Conservation (phyloP, 1,139 yeast species). For the Candida freyschussii region DNA sequence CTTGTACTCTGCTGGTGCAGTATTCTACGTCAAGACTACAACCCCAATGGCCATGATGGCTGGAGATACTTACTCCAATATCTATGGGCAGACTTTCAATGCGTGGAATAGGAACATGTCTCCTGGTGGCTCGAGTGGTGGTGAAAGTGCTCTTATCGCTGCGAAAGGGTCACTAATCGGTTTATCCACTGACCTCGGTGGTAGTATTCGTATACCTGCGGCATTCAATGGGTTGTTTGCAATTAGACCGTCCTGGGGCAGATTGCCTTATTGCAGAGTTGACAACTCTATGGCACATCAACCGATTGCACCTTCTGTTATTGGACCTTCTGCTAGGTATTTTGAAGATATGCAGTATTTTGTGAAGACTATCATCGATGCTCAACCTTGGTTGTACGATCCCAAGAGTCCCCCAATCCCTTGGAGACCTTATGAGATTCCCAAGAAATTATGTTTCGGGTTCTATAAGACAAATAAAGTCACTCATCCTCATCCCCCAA, state of each 20-base stretch:
- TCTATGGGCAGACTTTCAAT: constrained; percentile 45
- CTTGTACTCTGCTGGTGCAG: constrained; percentile 44
- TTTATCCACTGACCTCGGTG: constrained; percentile 62
- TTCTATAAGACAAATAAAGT: constrained; percentile 40
- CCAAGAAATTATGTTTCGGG: constrained; percentile 39
- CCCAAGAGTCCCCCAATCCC: constrained; percentile 49
- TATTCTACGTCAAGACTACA: constrained; percentile 51
- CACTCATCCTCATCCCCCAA: constrained; percentile 59
- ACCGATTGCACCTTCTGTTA: constrained; percentile 48
- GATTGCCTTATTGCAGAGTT: constrained; percentile 44
- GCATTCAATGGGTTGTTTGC: constrained; percentile 50
- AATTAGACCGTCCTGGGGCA: constrained; percentile 43
- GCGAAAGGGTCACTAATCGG: constrained; percentile 48
- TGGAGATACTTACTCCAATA: constrained; percentile 41
- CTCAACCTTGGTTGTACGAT: constrained; percentile 34
- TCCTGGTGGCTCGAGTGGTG: constrained; percentile 61
- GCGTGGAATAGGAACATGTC: constrained; percentile 40
- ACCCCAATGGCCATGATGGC: constrained; percentile 57
- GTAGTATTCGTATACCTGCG: constrained; percentile 55
- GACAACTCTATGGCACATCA: constrained; percentile 55
- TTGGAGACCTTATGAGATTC: constrained; percentile 42
- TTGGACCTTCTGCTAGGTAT: constrained; percentile 54
- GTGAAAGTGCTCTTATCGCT: constrained; percentile 57
- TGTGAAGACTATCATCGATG: constrained; percentile 45
- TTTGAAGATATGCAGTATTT: constrained; percentile 60